phyloP scores from a whole-genome alignment of 371 early-diverging fungal genomes.

The Dichotomocladium elegans region DNA sequence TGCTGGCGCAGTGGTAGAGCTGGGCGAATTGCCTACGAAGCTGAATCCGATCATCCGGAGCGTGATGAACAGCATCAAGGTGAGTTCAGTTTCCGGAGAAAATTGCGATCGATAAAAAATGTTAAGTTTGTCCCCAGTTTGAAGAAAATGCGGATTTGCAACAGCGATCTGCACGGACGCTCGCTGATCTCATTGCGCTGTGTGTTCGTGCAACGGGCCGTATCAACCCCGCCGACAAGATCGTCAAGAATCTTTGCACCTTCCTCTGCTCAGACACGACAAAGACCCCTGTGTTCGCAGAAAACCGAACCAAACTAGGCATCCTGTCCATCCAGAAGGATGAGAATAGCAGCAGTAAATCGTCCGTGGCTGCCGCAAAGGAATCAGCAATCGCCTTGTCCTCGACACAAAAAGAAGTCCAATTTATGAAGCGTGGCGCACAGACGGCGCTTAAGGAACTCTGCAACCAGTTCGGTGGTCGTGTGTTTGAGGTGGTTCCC shows the following conservation, averaged over 20 bases:
- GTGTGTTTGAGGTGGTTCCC: slow-evolving; percentile 70
- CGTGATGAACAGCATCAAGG: slow-evolving; percentile 86
- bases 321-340: slow-evolving; percentile 65
- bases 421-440: slow-evolving; percentile 81
- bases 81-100: not conserved
- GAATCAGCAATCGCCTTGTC: slow-evolving; percentile 40
- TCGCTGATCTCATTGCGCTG: slow-evolving; percentile 54
- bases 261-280: slow-evolving; percentile 83
- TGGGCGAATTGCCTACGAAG: slow-evolving; percentile 78
- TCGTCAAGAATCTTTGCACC: slow-evolving; percentile 82
- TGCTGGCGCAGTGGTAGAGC: slow-evolving; percentile 78
- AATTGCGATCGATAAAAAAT: not conserved
- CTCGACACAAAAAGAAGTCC: slow-evolving; percentile 44
- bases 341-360: slow-evolving; percentile 16
- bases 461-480: slow-evolving; percentile 68
- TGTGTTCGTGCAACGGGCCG: slow-evolving; percentile 44
- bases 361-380: slow-evolving; percentile 11
- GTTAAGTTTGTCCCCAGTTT: slow-evolving; percentile 16
- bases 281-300: slow-evolving; percentile 64
- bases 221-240: slow-evolving; percentile 73
- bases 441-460: slow-evolving; percentile 66
- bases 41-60: slow-evolving; percentile 83
- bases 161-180: slow-evolving; percentile 51
- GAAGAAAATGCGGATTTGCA: slow-evolving; percentile 76
- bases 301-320: slow-evolving; percentile 51